Conservation (phyloP, 352 stramenopile genomes). For the Phytophthora pluvialis region DNA sequence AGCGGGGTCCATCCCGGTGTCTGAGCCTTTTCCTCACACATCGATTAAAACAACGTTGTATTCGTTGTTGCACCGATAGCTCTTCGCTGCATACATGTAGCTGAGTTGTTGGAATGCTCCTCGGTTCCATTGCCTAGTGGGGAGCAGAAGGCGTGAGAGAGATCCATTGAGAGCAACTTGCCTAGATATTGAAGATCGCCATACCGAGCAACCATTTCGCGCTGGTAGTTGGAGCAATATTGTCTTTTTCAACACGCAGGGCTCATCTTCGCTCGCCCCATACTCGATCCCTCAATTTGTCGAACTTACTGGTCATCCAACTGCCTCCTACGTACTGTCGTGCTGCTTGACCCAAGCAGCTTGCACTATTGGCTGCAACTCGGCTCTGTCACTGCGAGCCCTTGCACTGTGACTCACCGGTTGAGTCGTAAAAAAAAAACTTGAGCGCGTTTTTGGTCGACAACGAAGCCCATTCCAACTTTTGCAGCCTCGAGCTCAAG, state of each 20-base stretch:
- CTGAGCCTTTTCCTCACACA: slow-evolving; percentile 11
- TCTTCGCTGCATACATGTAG: not conserved
- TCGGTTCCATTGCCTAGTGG: no score
- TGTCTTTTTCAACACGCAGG: not conserved
- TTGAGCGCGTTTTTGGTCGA: not conserved
- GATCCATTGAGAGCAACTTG: no score
- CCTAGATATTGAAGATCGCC: no score
- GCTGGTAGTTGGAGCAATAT: no score
- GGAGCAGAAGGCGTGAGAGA: no score
- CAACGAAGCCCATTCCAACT: slow-evolving; percentile 25
- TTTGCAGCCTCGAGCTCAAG: slow-evolving; percentile 23
- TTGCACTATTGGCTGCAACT: slow-evolving; percentile 1
- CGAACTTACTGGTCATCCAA: slow-evolving; percentile 13
- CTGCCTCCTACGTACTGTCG: slow-evolving; percentile 14
- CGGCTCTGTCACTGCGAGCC: not conserved
- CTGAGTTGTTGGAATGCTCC: no score
- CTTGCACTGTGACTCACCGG: not conserved
- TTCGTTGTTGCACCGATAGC: not conserved
- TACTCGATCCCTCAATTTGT: slow-evolving; percentile 11
- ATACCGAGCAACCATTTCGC: no score
- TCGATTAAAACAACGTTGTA: slow-evolving; percentile 1
- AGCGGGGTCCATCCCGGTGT: slow-evolving; percentile 9
- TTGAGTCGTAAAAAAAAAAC: slow-evolving; percentile 3
- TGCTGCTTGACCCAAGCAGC: slow-evolving; percentile 8
- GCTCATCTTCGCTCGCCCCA: slow-evolving; percentile 5